Percentiles rank a stretch among this genome's conserved stretches.
Conservation (phyloP, 345 rosid genomes). For the Odontarrhena argentea region DNA sequence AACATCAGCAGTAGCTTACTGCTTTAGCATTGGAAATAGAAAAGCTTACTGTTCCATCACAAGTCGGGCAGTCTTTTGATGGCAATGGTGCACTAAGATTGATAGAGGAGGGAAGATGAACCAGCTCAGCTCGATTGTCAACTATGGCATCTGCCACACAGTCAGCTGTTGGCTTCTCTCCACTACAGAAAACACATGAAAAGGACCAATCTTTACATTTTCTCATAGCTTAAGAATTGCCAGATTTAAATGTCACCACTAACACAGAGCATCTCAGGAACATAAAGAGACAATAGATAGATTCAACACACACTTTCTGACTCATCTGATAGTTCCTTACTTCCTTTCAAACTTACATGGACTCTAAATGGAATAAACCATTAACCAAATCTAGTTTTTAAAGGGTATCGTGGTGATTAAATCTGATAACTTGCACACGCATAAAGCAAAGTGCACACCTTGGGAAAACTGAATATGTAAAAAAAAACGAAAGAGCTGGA, state of each 20-base stretch:
- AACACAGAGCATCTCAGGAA: neutral
- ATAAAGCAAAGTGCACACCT: neutral
- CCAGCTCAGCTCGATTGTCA: conserved; percentile 81
- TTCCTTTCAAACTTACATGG: too few relatives aligned
- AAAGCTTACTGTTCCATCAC: conserved; percentile 86
- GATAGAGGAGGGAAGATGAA: conserved; percentile 78
- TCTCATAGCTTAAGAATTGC: conserved; percentile 20
- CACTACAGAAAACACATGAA: conserved; percentile 53
- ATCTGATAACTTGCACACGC: neutral
- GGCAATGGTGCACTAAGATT: conserved; percentile 74
- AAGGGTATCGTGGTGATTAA: neutral
- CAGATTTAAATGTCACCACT: neutral
- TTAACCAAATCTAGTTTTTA: too few relatives aligned
- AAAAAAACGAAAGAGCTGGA: neutral
- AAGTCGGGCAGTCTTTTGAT: conserved; percentile 81
- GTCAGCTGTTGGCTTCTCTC: conserved; percentile 88
- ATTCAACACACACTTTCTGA: too few relatives aligned
- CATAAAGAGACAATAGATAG: neutral
- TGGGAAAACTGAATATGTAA: neutral
- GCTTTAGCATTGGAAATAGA: conserved; percentile 1
- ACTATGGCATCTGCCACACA: conserved; percentile 74
- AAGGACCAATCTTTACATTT: neutral
- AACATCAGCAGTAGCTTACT: neutral
- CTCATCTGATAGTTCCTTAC: too few relatives aligned
- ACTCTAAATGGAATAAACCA: too few relatives aligned